Conservation (phyloP, 2,329 filamentous ascomycete species). For the Hypoxylon rubiginosum region DNA sequence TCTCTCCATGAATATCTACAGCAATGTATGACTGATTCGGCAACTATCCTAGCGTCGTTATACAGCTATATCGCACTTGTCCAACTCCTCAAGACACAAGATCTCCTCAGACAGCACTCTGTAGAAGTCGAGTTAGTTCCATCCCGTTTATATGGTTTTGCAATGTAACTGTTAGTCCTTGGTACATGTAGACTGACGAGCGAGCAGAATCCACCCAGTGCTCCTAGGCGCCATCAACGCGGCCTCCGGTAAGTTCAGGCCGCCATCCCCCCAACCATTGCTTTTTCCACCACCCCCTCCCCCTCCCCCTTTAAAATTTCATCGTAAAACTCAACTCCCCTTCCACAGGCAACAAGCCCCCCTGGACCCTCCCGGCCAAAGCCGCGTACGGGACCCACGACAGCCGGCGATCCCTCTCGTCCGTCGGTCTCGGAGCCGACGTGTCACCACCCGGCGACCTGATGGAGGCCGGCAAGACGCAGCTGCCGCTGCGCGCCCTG, state of each 20-base stretch:
- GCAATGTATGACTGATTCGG: constrained; percentile 19
- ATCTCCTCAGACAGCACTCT: constrained; percentile 67
- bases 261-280: not conserved
- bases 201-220: constrained; percentile 74
- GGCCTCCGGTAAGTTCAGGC: constrained; percentile 62
- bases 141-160: not conserved
- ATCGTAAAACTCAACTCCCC: too few relatives aligned
- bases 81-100: constrained; percentile 69
- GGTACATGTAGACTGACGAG: not conserved
- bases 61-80: constrained; percentile 70
- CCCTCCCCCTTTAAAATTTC: too few relatives aligned
- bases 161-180: not conserved
- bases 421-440: constrained; percentile 55
- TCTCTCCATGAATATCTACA: constrained; percentile 1
- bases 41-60: constrained; percentile 68
- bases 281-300: not conserved
- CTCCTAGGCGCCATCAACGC: constrained; percentile 78
- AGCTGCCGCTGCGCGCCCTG: constrained; percentile 74
- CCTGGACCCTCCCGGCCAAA: constrained; percentile 79
- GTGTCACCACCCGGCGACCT: constrained; percentile 60
- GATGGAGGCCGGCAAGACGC: constrained; percentile 58
- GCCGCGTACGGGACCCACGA: constrained; percentile 66
- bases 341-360: constrained; percentile 76
- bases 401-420: constrained; percentile 55
- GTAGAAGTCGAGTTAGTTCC: constrained; percentile 74